Conservation (phyloP, 345 rosid genomes). For the Bruguiera parviflora region DNA sequence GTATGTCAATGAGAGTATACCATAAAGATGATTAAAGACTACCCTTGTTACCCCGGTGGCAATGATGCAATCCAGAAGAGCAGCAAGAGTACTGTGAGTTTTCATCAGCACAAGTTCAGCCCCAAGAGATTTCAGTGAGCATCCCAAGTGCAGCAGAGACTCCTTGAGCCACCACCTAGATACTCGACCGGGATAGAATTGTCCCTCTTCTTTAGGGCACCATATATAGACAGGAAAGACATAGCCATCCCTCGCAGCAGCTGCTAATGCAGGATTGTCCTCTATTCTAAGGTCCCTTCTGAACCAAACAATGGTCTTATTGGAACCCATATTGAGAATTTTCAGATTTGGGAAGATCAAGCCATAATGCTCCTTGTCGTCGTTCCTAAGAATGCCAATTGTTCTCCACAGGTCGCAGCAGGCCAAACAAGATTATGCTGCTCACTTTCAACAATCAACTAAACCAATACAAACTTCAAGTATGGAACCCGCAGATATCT, state of each 20-base stretch:
- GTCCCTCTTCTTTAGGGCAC: constrained; percentile 92
- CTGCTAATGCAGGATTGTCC: constrained; percentile 96
- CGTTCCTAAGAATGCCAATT: constrained; percentile 7
- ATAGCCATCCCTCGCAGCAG: constrained; percentile 73
- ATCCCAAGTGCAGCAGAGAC: constrained; percentile 60
- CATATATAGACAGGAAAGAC: constrained; percentile 81
- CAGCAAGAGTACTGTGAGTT: constrained; percentile 57
- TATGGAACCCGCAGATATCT: constrained; percentile 1
- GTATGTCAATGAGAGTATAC: constrained; percentile 35
- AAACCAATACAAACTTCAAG: constrained; percentile 2
- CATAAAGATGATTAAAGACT: constrained; percentile 84
- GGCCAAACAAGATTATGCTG: neutral
- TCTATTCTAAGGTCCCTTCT: constrained; percentile 94
- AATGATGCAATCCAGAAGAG: constrained; percentile 65
- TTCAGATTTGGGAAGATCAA: constrained; percentile 13
- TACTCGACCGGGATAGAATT: constrained; percentile 85
- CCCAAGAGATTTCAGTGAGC: constrained; percentile 73
- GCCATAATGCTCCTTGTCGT: constrained; percentile 8
- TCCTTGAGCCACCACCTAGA: constrained; percentile 99
- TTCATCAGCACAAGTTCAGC: constrained; percentile 65
- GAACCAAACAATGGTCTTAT: constrained; percentile 84
- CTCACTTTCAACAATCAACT: constrained; percentile 6
- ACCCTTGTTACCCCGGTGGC: constrained; percentile 65
- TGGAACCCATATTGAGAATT: constrained; percentile 35
- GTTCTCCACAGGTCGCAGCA: neutral